Base-by-base conservation (phyloP, 225 moss, liverwort and hornwort species). In the Climacium dendroides region DNA sequence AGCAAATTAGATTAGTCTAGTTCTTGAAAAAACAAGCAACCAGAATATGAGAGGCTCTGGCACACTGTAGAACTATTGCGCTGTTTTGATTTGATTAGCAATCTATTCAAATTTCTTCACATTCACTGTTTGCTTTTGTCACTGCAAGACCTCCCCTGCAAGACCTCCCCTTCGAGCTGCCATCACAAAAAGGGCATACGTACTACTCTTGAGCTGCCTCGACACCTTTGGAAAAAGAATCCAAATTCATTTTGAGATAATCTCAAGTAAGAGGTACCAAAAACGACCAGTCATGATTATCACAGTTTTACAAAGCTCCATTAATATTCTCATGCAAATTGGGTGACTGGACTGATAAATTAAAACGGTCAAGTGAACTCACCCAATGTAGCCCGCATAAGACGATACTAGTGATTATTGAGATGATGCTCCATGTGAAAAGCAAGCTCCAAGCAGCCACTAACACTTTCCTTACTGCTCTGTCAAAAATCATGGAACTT, bases 401-500 rank as follows among this genome's bases (percentile, higher is more conserved):
- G 54, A 58, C 73, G 17, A 87, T 32, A n/a, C 45, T 61, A 34
- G 81, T 43, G 32, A 89, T 50, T 57, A 57, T 25, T 43, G 78
- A 78, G 39, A 78, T 58, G 39, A 58, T 78, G 39, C 57, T 78
- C 57, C 78, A 57, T 18, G 28, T 7, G 39, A 57, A 57, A 78
- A 57, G 78, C 89, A 50, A 83, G 55, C 80, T 88, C 86, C 74
- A 10, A 82, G 75, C 52, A 29, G 45, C 50, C 39, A 61, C 67
- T 13, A 52, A 74, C 73, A 78, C 88, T 89, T 55, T 45, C 55
- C 85, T 85, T 65, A 78, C 92, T 90, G 92, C 89, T 89, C 90
- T 90, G 90, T 87, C 92, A 90, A 82, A 85, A 90, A 86, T n/a
- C 90, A 90, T 83, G 85, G 65, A 87, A 87, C 78, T 81, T 78